A percentile compares a stretch with the other conserved stretches of the same genome.
These are phyloP conservation scores for Calamus simplicifolius DNA, from an alignment of 176 grass and related monocot species.

Conservation along the genomic window DNA sequence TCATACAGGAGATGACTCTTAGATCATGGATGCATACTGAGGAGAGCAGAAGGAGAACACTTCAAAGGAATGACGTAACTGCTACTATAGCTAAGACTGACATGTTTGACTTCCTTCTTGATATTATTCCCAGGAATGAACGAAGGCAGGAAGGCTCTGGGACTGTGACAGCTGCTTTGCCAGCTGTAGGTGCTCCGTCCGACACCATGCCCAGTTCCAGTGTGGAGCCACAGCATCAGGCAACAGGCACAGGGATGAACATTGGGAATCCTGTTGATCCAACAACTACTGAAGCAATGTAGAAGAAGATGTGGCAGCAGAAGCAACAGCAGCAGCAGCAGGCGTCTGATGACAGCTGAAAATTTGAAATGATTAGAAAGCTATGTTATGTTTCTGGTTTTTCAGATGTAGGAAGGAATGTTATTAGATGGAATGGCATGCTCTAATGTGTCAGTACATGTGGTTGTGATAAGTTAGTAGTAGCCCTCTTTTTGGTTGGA, in stretches of 20 bases:
- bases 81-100: slow-evolving; percentile 43
- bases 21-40: slow-evolving; percentile 61
- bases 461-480: too few relatives aligned
- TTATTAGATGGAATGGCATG: too few relatives aligned
- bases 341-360: too few relatives aligned
- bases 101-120: slow-evolving; percentile 53
- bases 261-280: slow-evolving; percentile 1
- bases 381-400: too few relatives aligned
- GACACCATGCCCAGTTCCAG: slow-evolving; percentile 32
- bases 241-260: slow-evolving; percentile 24
- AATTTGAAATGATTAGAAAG: too few relatives aligned
- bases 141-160: slow-evolving; percentile 28
- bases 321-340: too few relatives aligned
- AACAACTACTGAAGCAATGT: too few relatives aligned
- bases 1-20: slow-evolving; percentile 48
- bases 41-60: slow-evolving; percentile 47
- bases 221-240: slow-evolving; percentile 16
- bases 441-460: too few relatives aligned
- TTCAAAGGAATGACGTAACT: slow-evolving; percentile 54
- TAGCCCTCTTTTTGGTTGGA: too few relatives aligned
- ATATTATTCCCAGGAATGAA: slow-evolving; percentile 42
- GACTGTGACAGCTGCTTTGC: slow-evolving; percentile 21
- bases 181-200: slow-evolving; percentile 19
- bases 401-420: too few relatives aligned
- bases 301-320: too few relatives aligned